phyloP scores from a whole-genome alignment of 2,329 filamentous ascomycete genomes.

The Xylariaceae sp. region DNA sequence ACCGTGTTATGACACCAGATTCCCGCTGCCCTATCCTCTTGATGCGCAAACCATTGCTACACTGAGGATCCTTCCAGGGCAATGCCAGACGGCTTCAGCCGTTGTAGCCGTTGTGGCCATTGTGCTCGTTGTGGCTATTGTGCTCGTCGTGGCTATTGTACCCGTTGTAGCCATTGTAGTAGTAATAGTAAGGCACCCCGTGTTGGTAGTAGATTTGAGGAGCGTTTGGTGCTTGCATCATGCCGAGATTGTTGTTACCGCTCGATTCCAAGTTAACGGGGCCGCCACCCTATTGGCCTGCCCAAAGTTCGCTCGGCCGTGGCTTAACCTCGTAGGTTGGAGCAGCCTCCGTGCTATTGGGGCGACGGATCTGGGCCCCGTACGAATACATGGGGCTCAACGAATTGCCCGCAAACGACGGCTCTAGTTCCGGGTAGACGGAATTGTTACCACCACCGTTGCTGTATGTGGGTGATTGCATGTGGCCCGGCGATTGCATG shows the following conservation, averaged over 20 bases:
- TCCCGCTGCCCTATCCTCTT: neutral
- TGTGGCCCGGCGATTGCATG: conserved; percentile 44
- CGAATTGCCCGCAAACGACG: conserved; percentile 52
- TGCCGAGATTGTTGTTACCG: neutral
- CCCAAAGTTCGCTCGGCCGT: conserved; percentile 36
- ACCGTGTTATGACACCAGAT: neutral
- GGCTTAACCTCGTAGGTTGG: conserved; percentile 57
- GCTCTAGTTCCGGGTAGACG: conserved; percentile 79
- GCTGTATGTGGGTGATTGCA: conserved; percentile 63
- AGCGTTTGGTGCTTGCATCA: too few species aligned
- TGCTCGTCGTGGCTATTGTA: too few species aligned
- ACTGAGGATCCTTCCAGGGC: neutral
- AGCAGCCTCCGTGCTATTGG: conserved; percentile 65
- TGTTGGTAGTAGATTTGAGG: too few species aligned
- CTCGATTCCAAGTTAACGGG: conserved; percentile 9
- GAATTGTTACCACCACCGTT: conserved; percentile 49
- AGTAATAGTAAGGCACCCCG: too few species aligned
- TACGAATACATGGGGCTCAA: conserved; percentile 68
- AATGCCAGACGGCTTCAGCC: conserved; percentile 23
- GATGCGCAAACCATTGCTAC: conserved; percentile 1
- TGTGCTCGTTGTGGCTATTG: too few species aligned
- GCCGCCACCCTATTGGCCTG: conserved; percentile 23
- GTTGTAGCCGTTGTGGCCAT: neutral
- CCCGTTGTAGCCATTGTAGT: too few species aligned
- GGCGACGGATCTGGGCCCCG: conserved; percentile 56